Base-by-base conservation (phyloP, 139 green algal genomes). In the Monoraphidium neglectum region DNA sequence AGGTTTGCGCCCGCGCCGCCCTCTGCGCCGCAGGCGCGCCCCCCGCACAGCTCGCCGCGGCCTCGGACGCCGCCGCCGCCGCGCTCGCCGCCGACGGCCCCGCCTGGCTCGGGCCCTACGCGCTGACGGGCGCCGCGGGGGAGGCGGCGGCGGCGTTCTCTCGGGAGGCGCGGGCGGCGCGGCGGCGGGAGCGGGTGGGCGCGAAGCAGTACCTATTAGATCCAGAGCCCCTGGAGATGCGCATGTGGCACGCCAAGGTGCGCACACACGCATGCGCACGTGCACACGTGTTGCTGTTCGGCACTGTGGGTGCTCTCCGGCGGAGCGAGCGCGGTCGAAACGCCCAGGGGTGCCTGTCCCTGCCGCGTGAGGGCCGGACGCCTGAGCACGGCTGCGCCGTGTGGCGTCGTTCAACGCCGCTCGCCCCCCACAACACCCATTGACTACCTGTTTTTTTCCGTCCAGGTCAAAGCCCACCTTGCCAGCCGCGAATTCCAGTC, bases 151-250 rank as follows among this genome's bases (percentile, higher is more conserved):
- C 12, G 8, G 43, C 43, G 43, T 51, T 51, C 12, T 8, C 43
- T 8, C 43, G 43, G 8, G 8, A 8, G 8, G 43, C 43, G 43
- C 43, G 43, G 8, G 43, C 43, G 8, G 43, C 43, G 12, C 43
- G 43, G 43, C 43, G 43, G 43, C 43, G 43, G 43, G 43, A 12
- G 43, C 43, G 43, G 8, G 43, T 51, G 8, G 43, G 12, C 8
- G 43, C 43, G 8, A 51, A 51, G 43, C 8, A 8, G 30, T 79
- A 79, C 32, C 46, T 79, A 4, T 57, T 79, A 10, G 12, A 30
- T 5, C 73, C 73, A 28, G 73, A 79, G 36, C 73, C 73, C 26
- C 37, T 64, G 23, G 73, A 79, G 33, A 79, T 79, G 73, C 54
- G 73, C 0, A 1, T 4, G 3, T 62, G 73, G 36, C 73, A 79